These are phyloP conservation scores for Candida tallmaniae DNA, from an alignment of 805 yeast species.

Conservation along the genomic window DNA sequence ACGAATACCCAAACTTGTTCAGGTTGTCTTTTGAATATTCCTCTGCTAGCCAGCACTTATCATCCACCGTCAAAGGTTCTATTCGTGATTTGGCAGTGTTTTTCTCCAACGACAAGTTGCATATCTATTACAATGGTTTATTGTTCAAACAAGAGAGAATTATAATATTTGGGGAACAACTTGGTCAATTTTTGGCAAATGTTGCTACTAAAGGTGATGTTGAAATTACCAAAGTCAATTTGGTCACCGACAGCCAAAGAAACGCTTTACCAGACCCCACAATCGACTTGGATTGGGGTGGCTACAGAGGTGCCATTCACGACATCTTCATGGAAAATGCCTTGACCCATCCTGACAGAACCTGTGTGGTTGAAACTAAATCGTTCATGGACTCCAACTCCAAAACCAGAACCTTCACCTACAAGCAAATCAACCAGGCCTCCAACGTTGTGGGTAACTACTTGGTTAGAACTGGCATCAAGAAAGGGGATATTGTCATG, in stretches of 20 bases:
- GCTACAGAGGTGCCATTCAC: constrained; percentile 92
- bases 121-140: constrained; percentile 67
- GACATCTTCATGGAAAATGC: constrained; percentile 92
- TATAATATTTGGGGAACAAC: constrained; percentile 66
- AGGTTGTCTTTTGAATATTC: constrained; percentile 21
- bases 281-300: constrained; percentile 80
- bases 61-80: constrained; percentile 48
- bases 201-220: constrained; percentile 29
- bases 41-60: constrained; percentile 24
- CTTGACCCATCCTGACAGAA: constrained; percentile 72
- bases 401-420: constrained; percentile 70
- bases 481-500: constrained; percentile 93
- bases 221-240: constrained; percentile 55
- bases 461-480: constrained; percentile 73
- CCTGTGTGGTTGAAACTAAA: constrained; percentile 91
- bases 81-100: constrained; percentile 63
- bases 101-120: constrained; percentile 25
- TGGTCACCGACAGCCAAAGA: constrained; percentile 65
- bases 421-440: constrained; percentile 85
- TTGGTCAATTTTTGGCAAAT: constrained; percentile 44
- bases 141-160: constrained; percentile 71
- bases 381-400: constrained; percentile 52
- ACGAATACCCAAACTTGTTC: constrained; percentile 59
- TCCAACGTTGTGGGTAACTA: constrained; percentile 92
- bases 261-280: constrained; percentile 81